Base-by-base conservation (phyloP, 73 alveolate species). In the Urostyla sp. region DNA sequence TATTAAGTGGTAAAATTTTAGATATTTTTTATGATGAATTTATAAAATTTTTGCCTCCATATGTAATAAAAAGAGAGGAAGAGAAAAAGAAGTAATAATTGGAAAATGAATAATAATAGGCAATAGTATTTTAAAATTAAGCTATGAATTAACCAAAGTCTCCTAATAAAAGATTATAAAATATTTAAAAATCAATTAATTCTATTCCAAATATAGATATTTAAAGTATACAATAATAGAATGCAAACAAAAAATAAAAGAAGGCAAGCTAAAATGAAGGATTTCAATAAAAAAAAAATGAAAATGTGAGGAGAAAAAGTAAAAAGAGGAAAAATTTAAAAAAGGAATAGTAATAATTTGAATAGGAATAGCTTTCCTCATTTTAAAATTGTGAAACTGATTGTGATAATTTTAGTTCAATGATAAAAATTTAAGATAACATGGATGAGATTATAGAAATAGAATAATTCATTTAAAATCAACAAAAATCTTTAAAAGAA, bases 11-110 rank as follows among this genome's bases (percentile, higher is more conserved):
- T 3, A 69, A 69, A 49, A 69, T 69, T 16, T 69, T 69, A 10
- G 83, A 69, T 20, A 69, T 69, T 1, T 69, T 69, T 49, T 69
- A 69, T 69, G 83, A 69, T 23, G 83, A 69, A 28, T 69, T 69
- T 59, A 49, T 69, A 6, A 69, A 69, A 54, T 49, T 69, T 55
- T 46, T 69, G 16, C 83, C 83, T 21, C 83, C 83, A 21, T 69
- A 69, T 48, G 30, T 69, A 4, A 26, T 69, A 3, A 46, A 30
- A 32, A 69, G 83, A 46, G 83, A 69, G 36, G 83, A 69, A 28
- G 83, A 69, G 45, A 4, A 59, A 30, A 69, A 69, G 34, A 69
- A 49, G 38, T 23, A 69, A 69, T 5, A 27, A 7, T 4, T 4
- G 34, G 18, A 7, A 2, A 21, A 27, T 46, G 37, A 45, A 7